Percentiles rank a stretch among this genome's conserved stretches.
These are phyloP conservation scores for Tuber magnatum DNA, from an alignment of 495 filamentous ascomycete species.

Conservation along the genomic window DNA sequence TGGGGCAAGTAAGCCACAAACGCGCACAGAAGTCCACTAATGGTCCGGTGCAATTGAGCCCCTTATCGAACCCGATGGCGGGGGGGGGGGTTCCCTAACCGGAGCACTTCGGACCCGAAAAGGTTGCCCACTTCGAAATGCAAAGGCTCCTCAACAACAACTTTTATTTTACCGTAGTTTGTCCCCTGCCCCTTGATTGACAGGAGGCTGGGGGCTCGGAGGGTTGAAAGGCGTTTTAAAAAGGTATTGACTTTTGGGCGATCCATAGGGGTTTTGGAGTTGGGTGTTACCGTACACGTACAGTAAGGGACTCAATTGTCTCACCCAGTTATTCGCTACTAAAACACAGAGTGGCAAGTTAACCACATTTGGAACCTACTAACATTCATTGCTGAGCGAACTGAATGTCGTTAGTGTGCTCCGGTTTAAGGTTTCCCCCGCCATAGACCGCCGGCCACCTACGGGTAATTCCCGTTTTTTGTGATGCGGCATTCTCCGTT, in stretches of 20 bases:
- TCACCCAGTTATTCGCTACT: neutral
- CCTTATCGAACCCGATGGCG: neutral
- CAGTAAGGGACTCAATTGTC: neutral
- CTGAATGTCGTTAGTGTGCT: no score
- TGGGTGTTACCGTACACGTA: no score
- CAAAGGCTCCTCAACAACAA: neutral
- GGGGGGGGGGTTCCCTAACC: neutral
- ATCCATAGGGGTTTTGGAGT: neutral
- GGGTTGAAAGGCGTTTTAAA: neutral
- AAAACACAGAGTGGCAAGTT: neutral
- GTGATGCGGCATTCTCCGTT: neutral
- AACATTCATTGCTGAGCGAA: no score
- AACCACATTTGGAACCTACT: neutral
- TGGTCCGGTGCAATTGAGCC: neutral
- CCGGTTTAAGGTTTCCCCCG: no score
- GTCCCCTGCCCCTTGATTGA: neutral
- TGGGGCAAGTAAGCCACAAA: neutral
- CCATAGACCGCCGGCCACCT: neutral
- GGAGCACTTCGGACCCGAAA: neutral
- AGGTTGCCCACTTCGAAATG: neutral
- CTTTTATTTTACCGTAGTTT: neutral
- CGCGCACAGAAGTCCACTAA: neutral
- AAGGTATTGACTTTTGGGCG: neutral
- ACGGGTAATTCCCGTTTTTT: neutral
- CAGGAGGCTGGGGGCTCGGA: neutral